These are phyloP conservation scores for Gossypium schwendimanii DNA, from an alignment of 441 rosid species.

Conservation along the genomic window DNA sequence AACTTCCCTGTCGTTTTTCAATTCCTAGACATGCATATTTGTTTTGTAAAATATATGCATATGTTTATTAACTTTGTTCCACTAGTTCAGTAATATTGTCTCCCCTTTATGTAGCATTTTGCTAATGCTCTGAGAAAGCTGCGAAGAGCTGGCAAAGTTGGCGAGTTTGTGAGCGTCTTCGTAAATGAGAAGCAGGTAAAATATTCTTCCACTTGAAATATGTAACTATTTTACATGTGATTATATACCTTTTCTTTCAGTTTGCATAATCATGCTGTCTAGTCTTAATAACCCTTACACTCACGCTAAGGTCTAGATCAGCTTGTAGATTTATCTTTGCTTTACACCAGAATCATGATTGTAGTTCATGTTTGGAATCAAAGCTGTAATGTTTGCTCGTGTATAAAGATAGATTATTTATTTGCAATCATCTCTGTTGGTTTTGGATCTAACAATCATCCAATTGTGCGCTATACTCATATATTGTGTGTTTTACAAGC, in stretches of 20 bases:
- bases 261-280: constrained; percentile 4
- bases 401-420: neutral
- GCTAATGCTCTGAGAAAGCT: constrained; percentile 64
- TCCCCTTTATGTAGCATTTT: constrained; percentile 44
- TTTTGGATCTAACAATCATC: neutral
- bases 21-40: neutral
- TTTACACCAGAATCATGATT: neutral
- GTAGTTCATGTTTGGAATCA: neutral
- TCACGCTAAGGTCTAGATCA: neutral
- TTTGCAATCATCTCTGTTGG: neutral
- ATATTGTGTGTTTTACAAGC: neutral
- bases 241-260: neutral
- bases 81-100: constrained; percentile 17
- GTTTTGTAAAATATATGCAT: neutral
- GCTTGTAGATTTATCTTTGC: neutral
- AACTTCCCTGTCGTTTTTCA: neutral
- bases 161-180: constrained; percentile 86
- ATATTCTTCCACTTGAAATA: constrained; percentile 12
- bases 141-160: constrained; percentile 86
- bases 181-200: constrained; percentile 91
- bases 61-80: constrained; percentile 6
- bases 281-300: neutral
- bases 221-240: neutral
- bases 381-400: neutral
- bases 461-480: neutral